A percentile compares a stretch with the other conserved stretches of the same genome.
phyloP scores from a whole-genome alignment of 352 stramenopile genomes.

The Pythium grandisporangium region DNA sequence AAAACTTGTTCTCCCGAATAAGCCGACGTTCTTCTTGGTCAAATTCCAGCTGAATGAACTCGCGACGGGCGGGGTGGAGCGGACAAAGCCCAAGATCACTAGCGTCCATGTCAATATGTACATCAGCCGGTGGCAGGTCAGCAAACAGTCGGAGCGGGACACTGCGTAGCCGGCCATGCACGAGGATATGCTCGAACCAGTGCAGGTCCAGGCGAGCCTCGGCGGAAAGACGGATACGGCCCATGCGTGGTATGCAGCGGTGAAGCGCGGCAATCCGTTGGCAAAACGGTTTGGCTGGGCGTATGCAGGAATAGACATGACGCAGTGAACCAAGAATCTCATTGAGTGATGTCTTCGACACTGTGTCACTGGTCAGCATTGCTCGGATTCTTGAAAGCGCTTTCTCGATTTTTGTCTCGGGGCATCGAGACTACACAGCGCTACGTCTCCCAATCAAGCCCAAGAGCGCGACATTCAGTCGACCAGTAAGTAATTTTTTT shows the following conservation, averaged over 20 bases:
- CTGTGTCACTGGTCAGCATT: not conserved
- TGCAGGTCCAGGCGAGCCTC: slow-evolving; percentile 2
- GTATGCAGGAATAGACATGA: slow-evolving; percentile 2
- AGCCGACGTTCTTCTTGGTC: slow-evolving; percentile 5
- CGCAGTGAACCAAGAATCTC: not conserved
- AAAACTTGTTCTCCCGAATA: not conserved
- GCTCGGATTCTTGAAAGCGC: not conserved
- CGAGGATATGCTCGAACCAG: slow-evolving; percentile 3
- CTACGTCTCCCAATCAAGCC: slow-evolving; percentile 5
- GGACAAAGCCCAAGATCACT: slow-evolving; percentile 10
- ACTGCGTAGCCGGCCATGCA: not conserved
- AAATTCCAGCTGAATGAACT: slow-evolving; percentile 8
- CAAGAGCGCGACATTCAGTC: not conserved
- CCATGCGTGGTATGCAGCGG: not conserved
- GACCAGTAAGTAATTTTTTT: slow-evolving; percentile 6
- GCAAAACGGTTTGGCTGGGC: slow-evolving; percentile 1
- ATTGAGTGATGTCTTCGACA: not conserved
- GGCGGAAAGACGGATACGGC: not conserved
- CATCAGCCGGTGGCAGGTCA: not conserved
- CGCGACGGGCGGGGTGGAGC: not conserved
- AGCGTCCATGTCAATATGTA: slow-evolving; percentile 11
- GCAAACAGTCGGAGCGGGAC: not conserved
- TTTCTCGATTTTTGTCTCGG: slow-evolving; percentile 8
- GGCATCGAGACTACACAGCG: slow-evolving; percentile 5
- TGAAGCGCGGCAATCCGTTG: slow-evolving; percentile 2